A percentile compares a stretch with the other conserved stretches of the same genome.
phyloP scores from a whole-genome alignment of 78 protist species.

The Dictyostelium citrinum region DNA sequence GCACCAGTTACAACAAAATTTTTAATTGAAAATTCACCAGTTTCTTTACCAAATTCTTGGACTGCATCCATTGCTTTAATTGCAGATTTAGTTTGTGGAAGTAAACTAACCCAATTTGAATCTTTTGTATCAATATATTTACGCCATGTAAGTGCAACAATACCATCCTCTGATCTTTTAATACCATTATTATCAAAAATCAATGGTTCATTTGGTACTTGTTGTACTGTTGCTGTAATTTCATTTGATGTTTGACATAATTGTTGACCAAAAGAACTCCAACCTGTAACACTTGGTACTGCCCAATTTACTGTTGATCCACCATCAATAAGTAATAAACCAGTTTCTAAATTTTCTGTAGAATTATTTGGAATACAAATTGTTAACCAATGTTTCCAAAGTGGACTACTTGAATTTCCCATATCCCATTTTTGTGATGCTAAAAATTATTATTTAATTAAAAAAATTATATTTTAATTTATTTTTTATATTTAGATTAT shows the following conservation, averaged over 20 bases:
- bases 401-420: background rate
- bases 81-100: constrained; percentile 23
- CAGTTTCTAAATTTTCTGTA: background rate
- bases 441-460: background rate
- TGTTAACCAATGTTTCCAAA: constrained; percentile 9
- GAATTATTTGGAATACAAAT: background rate
- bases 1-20: constrained; percentile 68
- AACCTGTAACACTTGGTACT: background rate
- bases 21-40: background rate
- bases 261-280: background rate
- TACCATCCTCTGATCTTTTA: constrained; percentile 15
- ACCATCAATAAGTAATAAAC: background rate
- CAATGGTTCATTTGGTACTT: constrained; percentile 36
- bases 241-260: background rate
- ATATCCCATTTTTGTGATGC: background rate
- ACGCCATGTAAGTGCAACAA: constrained; percentile 45
- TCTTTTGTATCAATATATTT: constrained; percentile 7
- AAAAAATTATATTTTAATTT: background rate
- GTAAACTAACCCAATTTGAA: constrained; percentile 17
- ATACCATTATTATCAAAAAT: constrained; percentile 19
- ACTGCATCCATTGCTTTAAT: constrained; percentile 52
- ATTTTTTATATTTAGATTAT: no score
- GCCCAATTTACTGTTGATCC: background rate
- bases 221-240: background rate
- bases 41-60: constrained; percentile 10